Percentiles rank a stretch among this genome's conserved stretches.
These are phyloP conservation scores for Leptographium flavum DNA, from an alignment of 2,329 filamentous ascomycete genomes.

Conservation along the genomic window DNA sequence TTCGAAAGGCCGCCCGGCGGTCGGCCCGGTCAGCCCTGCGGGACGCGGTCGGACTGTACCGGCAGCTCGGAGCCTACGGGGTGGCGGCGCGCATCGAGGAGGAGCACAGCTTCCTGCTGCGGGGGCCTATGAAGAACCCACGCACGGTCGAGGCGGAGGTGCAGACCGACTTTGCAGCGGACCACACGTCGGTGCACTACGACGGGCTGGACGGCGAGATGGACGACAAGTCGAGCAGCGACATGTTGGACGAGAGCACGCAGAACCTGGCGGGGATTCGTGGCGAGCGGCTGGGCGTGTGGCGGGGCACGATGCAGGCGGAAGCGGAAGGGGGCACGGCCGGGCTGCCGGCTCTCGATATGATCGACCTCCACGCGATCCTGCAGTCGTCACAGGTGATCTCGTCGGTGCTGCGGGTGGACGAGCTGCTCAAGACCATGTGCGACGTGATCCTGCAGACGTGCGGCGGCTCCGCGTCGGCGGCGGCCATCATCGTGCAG, in stretches of 20 bases:
- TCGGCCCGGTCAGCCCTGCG: conserved; percentile 55
- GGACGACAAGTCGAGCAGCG: conserved; percentile 20
- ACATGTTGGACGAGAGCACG: conserved; percentile 20
- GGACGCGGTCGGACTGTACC: conserved; percentile 54
- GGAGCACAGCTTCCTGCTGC: conserved; percentile 53
- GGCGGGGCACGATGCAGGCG: conserved; percentile 45
- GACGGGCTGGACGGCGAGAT: conserved; percentile 27
- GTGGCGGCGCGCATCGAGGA: conserved; percentile 54
- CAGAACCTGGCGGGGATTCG: conserved; percentile 32
- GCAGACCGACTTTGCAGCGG: conserved; percentile 53
- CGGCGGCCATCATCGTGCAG: conserved; percentile 61
- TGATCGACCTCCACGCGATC: conserved; percentile 70
- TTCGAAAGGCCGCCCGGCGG: conserved; percentile 48
- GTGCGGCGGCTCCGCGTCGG: conserved; percentile 54
- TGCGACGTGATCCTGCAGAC: conserved; percentile 69
- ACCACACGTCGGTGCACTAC: conserved; percentile 37
- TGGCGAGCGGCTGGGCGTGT: conserved; percentile 47
- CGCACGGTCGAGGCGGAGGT: conserved; percentile 48
- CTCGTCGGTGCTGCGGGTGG: conserved; percentile 62
- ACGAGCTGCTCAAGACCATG: conserved; percentile 66
- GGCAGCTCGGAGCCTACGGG: conserved; percentile 53
- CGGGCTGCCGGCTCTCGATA: conserved; percentile 61
- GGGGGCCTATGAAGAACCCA: conserved; percentile 43
- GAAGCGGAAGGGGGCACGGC: conserved; percentile 32
- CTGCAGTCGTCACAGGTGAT: conserved; percentile 67